Base-by-base conservation (phyloP, 257 asterid species). In the Linderniella brevidens region DNA sequence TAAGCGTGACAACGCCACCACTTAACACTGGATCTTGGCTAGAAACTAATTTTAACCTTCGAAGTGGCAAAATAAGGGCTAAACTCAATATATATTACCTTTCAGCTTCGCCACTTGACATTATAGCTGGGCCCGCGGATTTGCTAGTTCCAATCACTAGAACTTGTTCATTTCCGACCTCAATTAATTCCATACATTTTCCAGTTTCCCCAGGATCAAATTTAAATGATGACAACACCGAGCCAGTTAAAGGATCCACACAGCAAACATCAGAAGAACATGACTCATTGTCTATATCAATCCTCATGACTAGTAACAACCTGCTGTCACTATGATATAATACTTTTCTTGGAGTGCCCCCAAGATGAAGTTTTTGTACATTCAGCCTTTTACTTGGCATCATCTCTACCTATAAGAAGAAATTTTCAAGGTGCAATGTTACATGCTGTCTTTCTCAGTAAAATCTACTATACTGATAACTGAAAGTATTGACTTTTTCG, bases 91-190 rank as follows among this genome's bases (percentile, higher is more conserved):
- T 37, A 37, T 56, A 35, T 17, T 41, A 88, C 97, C 93, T 80
- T 71, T 84, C 98, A 64, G 98, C 96, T 81, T 88, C 98, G 57
- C 98, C 98, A 64, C 79, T 80, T 13, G 96, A 82, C 96, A 84
- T 84, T 61, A 88, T 76, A 67, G 80, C 92, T 45, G 94, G 87
- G 58, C 98, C 94, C 57, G 85, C 61, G 60, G 94, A 84, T 44
- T 65, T 73, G 68, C 96, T 75, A 45, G 98, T 88, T 54, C 98
- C 98, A 61, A 88, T 74, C 60, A 88, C 88, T 80, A 88, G 64
- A 48, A 88, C 93, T 20, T 66, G 76, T 62, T 81, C 92, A 48
- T 64, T 68, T 41, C 94, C 93, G 50, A 63, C 78, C 67, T 78
- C 85, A 53, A 88, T 72, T 38, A 88, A 69, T 63, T 81, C 93